Conservation (phyloP, 2,329 filamentous ascomycete genomes). For the Zarea fungicola region DNA sequence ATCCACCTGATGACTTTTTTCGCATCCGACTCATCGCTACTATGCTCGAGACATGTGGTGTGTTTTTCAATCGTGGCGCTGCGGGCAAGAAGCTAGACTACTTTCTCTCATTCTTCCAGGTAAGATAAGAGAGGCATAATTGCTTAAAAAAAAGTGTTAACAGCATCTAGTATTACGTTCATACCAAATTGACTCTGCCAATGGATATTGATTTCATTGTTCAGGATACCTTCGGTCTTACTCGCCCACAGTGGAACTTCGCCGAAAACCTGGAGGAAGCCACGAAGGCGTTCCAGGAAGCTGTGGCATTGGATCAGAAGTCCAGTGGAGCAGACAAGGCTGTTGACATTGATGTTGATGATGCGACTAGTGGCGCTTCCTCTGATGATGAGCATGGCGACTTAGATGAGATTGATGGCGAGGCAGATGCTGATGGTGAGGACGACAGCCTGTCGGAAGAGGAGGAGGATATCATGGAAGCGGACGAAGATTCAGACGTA, state of each 20-base stretch:
- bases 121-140: constrained; percentile 25
- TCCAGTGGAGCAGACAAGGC: constrained; percentile 64
- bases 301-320: constrained; percentile 87
- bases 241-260: constrained; percentile 89
- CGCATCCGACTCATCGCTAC: constrained; percentile 86
- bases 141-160: too few species aligned
- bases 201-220: constrained; percentile 98
- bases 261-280: constrained; percentile 78
- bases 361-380: constrained; percentile 61
- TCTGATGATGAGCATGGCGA: constrained; percentile 74
- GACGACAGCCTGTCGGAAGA: constrained; percentile 55
- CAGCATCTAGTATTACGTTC: constrained; percentile 81
- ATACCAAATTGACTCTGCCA: constrained; percentile 80
- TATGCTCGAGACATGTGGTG: constrained; percentile 88
- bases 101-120: constrained; percentile 92
- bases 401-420: constrained; percentile 58
- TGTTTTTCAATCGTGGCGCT: constrained; percentile 90
- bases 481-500: constrained; percentile 41
- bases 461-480: constrained; percentile 54
- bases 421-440: constrained; percentile 52
- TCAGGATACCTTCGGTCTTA: constrained; percentile 81
- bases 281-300: constrained; percentile 73
- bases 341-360: constrained; percentile 68
- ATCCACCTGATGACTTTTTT: constrained; percentile 92
- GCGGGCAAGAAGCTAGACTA: constrained; percentile 98